Base-by-base conservation (phyloP, 2,329 filamentous ascomycete species). In the Phialophora macrospora region DNA sequence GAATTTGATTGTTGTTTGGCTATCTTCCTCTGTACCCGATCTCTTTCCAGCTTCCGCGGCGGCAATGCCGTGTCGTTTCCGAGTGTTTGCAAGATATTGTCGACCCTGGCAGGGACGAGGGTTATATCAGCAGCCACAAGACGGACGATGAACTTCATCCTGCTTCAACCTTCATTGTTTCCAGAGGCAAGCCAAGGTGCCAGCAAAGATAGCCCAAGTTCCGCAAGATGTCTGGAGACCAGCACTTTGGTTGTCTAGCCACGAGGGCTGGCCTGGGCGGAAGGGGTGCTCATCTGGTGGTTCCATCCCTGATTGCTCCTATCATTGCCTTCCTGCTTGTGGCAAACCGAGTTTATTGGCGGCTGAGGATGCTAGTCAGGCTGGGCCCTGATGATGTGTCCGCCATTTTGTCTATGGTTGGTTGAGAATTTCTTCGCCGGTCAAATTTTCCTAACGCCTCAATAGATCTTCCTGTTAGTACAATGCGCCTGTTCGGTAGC, bases 371-470 rank as follows among this genome's bases (percentile, higher is more conserved):
- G 38, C 61, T 72, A 11, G 72, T 69, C 26, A 68, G 55, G 22
- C 61, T 74, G 12, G 74, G 71, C 24, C 57, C 55, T n/a, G 75
- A 76, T 62, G 75, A 76, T 60, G 66, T 70, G 54, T 65, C 66
- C 24, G 76, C 75, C 51, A 60, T 74, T n/a, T 34, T 69, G 1
- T 70, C 75, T 14, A 52, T 74, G 68, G 75, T 76, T 62, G 68
- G 70, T 62, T 24, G 17, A 17, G 46, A 12, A 24, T 28, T 6
- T 24, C 12, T 20, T 32, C 30, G 11, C 41, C 6, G 22, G 7
- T 20, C 1, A 4, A 9, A 8, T 17, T 4, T 44, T 7, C 22
- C 61, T 64, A 9, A 64, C 24, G 65, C 38, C 34, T 56, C 20
- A 49, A 30, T 57, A 76, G 75, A n/a, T 67, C 17, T 71, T 72